Evolutionary conservation across 2,329 filamentous ascomycete species (phyloP).

Genomic region (Aureobasidium sp.): DNA sequence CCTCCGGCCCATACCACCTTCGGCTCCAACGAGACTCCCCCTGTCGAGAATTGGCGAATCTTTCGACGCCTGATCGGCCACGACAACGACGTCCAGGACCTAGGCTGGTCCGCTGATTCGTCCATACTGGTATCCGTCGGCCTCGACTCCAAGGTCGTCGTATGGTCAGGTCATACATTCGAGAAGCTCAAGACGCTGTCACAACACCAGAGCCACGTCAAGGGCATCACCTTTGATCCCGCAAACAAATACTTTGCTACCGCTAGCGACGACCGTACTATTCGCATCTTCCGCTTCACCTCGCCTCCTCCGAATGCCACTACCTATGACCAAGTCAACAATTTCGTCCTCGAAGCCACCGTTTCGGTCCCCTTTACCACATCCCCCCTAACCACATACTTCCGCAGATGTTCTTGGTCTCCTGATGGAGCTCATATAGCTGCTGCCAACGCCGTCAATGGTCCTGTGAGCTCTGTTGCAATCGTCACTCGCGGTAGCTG

Average conservation of each 20-base stretch:
- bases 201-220: slow-evolving; percentile 94
- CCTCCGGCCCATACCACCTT: slow-evolving; percentile 72
- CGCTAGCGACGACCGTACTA: slow-evolving; percentile 90
- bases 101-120: slow-evolving; percentile 94
- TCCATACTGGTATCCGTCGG: slow-evolving; percentile 94
- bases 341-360: slow-evolving; percentile 90
- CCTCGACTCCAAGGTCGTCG: slow-evolving; percentile 92
- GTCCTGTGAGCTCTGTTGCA: slow-evolving; percentile 91
- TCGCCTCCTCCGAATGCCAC: slow-evolving; percentile 85
- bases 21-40: slow-evolving; percentile 81
- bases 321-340: slow-evolving; percentile 91
- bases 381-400: slow-evolving; percentile 93
- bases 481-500: slow-evolving; percentile 88
- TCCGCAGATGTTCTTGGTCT: slow-evolving; percentile 93
- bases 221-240: slow-evolving; percentile 96
- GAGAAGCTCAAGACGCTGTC: slow-evolving; percentile 94
- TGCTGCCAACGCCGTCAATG: slow-evolving; percentile 93
- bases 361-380: slow-evolving; percentile 82
- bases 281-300: slow-evolving; percentile 94
- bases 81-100: slow-evolving; percentile 96
- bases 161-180: slow-evolving; percentile 97
- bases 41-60: slow-evolving; percentile 97
- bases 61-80: slow-evolving; percentile 89
- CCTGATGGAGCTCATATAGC: slow-evolving; percentile 96
- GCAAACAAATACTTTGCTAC: slow-evolving; percentile 99